A percentile compares a stretch with the other conserved stretches of the same genome.
phyloP scores from a whole-genome alignment of 129 eudicot genomes.

The Centaurea solstitialis region DNA sequence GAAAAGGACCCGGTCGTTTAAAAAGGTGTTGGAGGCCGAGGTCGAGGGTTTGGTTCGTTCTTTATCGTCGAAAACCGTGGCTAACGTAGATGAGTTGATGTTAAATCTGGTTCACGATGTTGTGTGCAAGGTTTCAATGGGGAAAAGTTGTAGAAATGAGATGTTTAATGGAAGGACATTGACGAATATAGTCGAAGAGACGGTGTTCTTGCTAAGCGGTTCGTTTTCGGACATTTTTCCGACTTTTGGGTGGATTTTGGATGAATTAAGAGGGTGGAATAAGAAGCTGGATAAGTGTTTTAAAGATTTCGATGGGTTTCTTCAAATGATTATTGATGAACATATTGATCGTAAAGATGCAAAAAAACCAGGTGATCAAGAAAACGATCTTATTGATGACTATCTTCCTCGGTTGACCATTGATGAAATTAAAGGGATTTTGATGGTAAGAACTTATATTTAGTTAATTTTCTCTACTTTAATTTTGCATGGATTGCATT shows the following conservation, averaged over 20 bases:
- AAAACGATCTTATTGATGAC: not conserved
- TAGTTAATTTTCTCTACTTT: too few relatives aligned
- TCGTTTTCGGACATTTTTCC: constrained; percentile 29
- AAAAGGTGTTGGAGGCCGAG: not conserved
- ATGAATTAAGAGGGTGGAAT: constrained; percentile 2
- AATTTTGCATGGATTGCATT: too few relatives aligned
- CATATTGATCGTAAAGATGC: not conserved
- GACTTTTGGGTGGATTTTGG: constrained; percentile 29
- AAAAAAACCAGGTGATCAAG: not conserved
- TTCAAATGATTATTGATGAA: constrained; percentile 8
- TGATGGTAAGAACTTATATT: not conserved
- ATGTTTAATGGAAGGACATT: not conserved
- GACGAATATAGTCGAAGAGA: constrained; percentile 10
- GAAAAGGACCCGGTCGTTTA: not conserved
- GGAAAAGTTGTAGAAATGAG: constrained; percentile 13
- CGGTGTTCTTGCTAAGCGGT: constrained; percentile 3
- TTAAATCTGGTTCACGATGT: not conserved
- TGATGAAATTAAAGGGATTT: not conserved
- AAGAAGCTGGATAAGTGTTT: constrained; percentile 21
- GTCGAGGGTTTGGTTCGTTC: not conserved
- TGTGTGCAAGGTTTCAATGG: constrained; percentile 20
- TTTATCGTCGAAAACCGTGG: not conserved
- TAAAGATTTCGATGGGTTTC: constrained; percentile 9
- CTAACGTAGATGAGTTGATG: constrained; percentile 7
- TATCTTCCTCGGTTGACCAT: not conserved